Evolutionary conservation across 2,329 filamentous ascomycete species (phyloP).

Genomic region (Neocatenulostroma microsporum): DNA sequence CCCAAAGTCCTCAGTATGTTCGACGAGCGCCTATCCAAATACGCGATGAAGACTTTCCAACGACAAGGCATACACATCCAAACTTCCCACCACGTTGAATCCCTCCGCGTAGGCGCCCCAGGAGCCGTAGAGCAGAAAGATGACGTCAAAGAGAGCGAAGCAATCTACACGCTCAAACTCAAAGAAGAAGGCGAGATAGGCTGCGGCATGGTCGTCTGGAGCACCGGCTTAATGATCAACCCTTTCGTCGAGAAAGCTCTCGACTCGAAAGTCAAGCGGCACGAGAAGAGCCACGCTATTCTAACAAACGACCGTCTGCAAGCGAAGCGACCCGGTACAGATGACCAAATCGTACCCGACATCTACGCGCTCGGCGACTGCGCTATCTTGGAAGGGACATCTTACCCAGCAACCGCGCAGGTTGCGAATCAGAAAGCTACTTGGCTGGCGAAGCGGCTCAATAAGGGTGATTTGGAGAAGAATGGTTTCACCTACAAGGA

Average conservation of each 20-base stretch:
- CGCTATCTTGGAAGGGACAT: conserved; percentile 49
- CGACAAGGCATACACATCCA: conserved; percentile 62
- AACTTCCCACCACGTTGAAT: conserved; percentile 63
- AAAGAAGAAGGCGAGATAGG: conserved; percentile 60
- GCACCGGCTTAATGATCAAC: conserved; percentile 70
- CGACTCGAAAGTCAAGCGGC: conserved; percentile 33
- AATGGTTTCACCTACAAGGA: conserved; percentile 59
- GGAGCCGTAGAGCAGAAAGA: not conserved
- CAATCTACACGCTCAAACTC: conserved; percentile 50
- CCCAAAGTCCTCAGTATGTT: conserved; percentile 74
- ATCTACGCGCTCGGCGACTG: conserved; percentile 62
- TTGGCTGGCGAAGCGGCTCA: conserved; percentile 60
- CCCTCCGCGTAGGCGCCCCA: no score
- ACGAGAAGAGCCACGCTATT: conserved; percentile 54
- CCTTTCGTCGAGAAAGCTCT: conserved; percentile 58
- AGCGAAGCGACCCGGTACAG: conserved; percentile 16
- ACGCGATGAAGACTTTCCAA: conserved; percentile 60
- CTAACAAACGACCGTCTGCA: conserved; percentile 58
- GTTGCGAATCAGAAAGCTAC: conserved; percentile 67
- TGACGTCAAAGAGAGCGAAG: conserved; percentile 1
- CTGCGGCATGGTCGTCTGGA: conserved; percentile 66
- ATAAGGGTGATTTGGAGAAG: conserved; percentile 42
- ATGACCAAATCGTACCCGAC: conserved; percentile 48
- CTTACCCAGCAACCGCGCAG: conserved; percentile 63
- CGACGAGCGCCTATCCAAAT: conserved; percentile 60